Conservation (phyloP, 78 protist species). For the Dictyostelium purpureum region DNA sequence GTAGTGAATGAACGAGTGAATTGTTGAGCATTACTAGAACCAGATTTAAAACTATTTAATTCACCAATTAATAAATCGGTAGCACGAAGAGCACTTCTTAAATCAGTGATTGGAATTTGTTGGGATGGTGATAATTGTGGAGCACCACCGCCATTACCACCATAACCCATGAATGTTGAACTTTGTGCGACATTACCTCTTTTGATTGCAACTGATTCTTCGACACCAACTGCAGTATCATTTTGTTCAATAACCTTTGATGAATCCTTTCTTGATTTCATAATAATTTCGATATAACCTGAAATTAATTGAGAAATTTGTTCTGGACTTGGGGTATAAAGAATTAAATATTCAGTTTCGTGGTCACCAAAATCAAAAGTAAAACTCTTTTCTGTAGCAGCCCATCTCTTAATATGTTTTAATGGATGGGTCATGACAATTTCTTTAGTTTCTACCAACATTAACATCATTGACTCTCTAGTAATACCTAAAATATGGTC, state of each 20-base stretch:
- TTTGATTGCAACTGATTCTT: constrained; percentile 47
- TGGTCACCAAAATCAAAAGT: constrained; percentile 88
- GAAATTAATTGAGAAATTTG: constrained; percentile 64
- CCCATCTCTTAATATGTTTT: constrained; percentile 84
- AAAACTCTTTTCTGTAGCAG: constrained; percentile 68
- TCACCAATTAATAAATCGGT: constrained; percentile 68
- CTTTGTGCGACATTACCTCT: constrained; percentile 10
- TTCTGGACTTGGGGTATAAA: constrained; percentile 58
- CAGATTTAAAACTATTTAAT: constrained; percentile 7
- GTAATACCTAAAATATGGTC: constrained; percentile 78
- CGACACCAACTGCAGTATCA: constrained; percentile 33
- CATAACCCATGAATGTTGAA: background rate
- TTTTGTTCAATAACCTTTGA: constrained; percentile 1
- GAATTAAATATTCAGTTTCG: constrained; percentile 70
- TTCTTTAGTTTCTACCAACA: constrained; percentile 72
- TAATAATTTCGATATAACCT: constrained; percentile 85
- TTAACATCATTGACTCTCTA: constrained; percentile 66
- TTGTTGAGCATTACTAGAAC: background rate
- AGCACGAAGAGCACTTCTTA: constrained; percentile 75
- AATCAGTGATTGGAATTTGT: constrained; percentile 75
- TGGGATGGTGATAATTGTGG: constrained; percentile 41
- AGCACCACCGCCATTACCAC: constrained; percentile 2
- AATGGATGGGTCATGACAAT: constrained; percentile 58
- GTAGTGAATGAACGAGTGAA: constrained; percentile 62
- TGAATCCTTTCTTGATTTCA: constrained; percentile 62